A percentile compares a stretch with the other conserved stretches of the same genome.
phyloP scores from a whole-genome alignment of 108 stramenopile genomes.

The Bacterosira constricta region DNA sequence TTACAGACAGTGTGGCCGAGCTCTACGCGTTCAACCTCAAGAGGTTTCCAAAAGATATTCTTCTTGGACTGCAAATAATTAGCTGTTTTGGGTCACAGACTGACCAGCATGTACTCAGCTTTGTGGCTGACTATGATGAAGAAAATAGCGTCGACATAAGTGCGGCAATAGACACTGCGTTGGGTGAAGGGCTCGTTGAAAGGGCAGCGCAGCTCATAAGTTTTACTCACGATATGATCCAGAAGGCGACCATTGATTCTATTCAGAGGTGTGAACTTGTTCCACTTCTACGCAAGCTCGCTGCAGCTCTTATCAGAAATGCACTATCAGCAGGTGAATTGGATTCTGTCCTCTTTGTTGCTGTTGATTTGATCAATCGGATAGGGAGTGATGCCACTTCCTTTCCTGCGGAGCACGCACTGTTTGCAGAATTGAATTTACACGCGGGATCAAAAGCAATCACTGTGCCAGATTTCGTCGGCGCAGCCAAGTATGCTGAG shows the following conservation, averaged over 20 bases:
- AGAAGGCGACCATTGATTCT: conserved; percentile 12
- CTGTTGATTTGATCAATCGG: conserved; percentile 25
- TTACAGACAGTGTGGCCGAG: conserved; percentile 10
- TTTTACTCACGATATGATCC: conserved; percentile 26
- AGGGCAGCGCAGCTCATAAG: background rate
- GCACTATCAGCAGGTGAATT: conserved; percentile 2
- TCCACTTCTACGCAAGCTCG: conserved; percentile 3
- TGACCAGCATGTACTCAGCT: conserved; percentile 4
- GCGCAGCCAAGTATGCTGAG: conserved; percentile 24
- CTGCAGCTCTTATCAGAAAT: conserved; percentile 5
- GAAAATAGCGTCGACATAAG: conserved; percentile 9
- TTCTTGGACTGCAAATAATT: conserved; percentile 6
- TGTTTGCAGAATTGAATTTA: conserved; percentile 15
- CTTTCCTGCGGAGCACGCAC: conserved; percentile 3
- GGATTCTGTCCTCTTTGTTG: conserved; percentile 7
- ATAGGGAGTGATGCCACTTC: background rate
- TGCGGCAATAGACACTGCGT: background rate
- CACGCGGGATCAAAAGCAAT: conserved; percentile 20
- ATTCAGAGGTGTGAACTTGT: background rate
- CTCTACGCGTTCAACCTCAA: conserved; percentile 9
- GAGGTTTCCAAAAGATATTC: background rate
- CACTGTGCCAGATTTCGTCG: conserved; percentile 7
- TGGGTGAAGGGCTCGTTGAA: conserved; percentile 11
- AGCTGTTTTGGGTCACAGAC: conserved; percentile 14
- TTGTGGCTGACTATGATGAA: conserved; percentile 8